Evolutionary conservation across 306 rosid species (phyloP).

Genomic region (Oemleria cerasiformis): DNA sequence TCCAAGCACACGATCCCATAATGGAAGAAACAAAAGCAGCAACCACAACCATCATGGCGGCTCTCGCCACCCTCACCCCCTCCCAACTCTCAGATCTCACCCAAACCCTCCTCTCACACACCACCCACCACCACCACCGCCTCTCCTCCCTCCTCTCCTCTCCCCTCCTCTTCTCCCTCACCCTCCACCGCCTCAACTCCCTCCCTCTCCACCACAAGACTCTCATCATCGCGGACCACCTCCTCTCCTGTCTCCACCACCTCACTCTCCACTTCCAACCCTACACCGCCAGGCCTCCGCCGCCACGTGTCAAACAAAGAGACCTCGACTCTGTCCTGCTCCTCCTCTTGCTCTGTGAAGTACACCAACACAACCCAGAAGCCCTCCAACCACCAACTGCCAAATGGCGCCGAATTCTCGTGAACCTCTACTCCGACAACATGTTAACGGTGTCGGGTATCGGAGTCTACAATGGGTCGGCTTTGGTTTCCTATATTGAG

Average conservation of each 20-base stretch:
- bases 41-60: conserved; percentile 45
- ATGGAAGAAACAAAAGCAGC: conserved; percentile 51
- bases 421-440: conserved; percentile 21
- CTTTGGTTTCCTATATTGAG: conserved; percentile 56
- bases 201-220: conserved; percentile 66
- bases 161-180: conserved; percentile 58
- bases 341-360: conserved; percentile 77
- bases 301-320: conserved; percentile 31
- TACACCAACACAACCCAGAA: conserved; percentile 54
- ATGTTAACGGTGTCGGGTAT: conserved; percentile 44
- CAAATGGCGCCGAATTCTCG: conserved; percentile 51
- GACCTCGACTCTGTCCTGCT: conserved; percentile 66
- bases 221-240: conserved; percentile 66
- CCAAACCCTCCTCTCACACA: conserved; percentile 48
- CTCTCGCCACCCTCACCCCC: conserved; percentile 70
- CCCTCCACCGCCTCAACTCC: conserved; percentile 64
- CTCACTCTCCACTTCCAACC: conserved; percentile 49
- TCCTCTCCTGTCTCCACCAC: conserved; percentile 67
- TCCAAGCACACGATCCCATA: conserved; percentile 51
- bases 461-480: conserved; percentile 34
- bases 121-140: conserved; percentile 54
- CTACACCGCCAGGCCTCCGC: conserved; percentile 6
- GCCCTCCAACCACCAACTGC: conserved; percentile 38
- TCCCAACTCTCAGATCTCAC: conserved; percentile 60
- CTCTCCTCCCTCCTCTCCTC: conserved; percentile 67